These are phyloP conservation scores for Cucumis sativus DNA, from an alignment of 306 rosid species.

Conservation along the genomic window DNA sequence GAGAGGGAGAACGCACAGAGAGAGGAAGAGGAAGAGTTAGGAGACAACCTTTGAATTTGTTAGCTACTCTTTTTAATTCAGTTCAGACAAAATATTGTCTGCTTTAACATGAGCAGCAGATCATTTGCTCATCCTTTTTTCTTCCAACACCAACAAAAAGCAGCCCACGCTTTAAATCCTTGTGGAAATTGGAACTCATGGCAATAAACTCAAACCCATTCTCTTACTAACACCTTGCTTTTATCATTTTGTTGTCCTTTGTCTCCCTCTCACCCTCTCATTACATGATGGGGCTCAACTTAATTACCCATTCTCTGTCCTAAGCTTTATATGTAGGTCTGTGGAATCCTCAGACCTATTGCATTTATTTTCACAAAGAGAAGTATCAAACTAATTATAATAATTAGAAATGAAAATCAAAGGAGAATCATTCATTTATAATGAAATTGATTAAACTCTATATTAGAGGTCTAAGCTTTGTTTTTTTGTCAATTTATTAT, in stretches of 20 bases:
- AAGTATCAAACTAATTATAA: background rate
- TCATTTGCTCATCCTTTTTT: background rate
- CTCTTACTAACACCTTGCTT: conserved; percentile 9
- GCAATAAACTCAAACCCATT: conserved; percentile 7
- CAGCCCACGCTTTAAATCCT: background rate
- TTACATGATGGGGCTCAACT: conserved; percentile 2
- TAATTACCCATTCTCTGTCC: background rate
- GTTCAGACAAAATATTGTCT: background rate
- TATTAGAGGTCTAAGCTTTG: background rate
- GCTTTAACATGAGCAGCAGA: background rate
- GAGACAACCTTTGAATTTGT: conserved; percentile 6
- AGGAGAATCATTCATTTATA: background rate
- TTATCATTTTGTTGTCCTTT: conserved; percentile 11
- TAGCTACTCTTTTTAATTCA: background rate
- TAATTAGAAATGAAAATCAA: background rate
- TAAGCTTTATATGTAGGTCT: background rate
- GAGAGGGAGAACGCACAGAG: background rate
- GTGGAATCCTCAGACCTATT: background rate
- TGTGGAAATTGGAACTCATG: background rate
- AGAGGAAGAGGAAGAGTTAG: background rate
- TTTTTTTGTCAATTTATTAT: background rate
- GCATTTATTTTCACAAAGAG: background rate
- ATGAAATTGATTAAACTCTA: background rate
- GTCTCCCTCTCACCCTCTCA: background rate
- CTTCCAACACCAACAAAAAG: background rate